These are phyloP conservation scores for Vigna reflexopilosa DNA, from an alignment of 306 rosid species.

Conservation along the genomic window DNA sequence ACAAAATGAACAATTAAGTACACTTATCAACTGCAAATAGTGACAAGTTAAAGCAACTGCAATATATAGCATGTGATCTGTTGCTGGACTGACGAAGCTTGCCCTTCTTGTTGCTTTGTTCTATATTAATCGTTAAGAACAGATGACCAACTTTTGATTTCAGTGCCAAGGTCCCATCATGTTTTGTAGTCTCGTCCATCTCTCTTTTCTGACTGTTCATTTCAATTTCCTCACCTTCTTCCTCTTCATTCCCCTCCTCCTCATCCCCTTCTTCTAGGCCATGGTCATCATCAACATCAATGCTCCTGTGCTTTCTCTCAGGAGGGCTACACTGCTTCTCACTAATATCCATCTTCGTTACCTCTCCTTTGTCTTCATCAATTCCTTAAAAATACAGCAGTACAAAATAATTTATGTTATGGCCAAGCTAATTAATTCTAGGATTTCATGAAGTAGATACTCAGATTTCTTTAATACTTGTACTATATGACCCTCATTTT, in stretches of 20 bases:
- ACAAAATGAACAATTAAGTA: slow-evolving; percentile 36
- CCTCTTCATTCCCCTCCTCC: slow-evolving; percentile 60
- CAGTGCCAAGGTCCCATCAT: slow-evolving; percentile 53
- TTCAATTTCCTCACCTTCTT: slow-evolving; percentile 66
- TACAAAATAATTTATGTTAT: not conserved
- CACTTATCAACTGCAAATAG: slow-evolving; percentile 24
- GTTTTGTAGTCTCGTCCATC: slow-evolving; percentile 30
- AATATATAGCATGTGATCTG: slow-evolving; percentile 2
- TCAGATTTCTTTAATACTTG: slow-evolving; percentile 18
- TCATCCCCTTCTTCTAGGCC: slow-evolving; percentile 55
- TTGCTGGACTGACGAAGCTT: slow-evolving; percentile 40
- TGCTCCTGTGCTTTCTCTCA: slow-evolving; percentile 58
- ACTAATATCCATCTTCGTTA: slow-evolving; percentile 54
- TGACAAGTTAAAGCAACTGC: slow-evolving; percentile 19
- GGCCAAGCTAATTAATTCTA: slow-evolving; percentile 15
- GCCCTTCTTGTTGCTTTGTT: slow-evolving; percentile 48
- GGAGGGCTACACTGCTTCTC: slow-evolving; percentile 59
- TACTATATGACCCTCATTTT: slow-evolving; percentile 5
- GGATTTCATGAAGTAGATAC: slow-evolving; percentile 21
- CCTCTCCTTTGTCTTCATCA: slow-evolving; percentile 37
- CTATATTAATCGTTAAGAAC: slow-evolving; percentile 36
- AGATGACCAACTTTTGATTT: slow-evolving; percentile 47
- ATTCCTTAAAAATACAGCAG: slow-evolving; percentile 57
- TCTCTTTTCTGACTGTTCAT: slow-evolving; percentile 51
- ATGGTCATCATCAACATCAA: slow-evolving; percentile 55